Evolutionary conservation across 345 rosid species (phyloP), one percentile per base, ranked within the genome.

Genomic region (Noccaea bulbosa): DNA sequence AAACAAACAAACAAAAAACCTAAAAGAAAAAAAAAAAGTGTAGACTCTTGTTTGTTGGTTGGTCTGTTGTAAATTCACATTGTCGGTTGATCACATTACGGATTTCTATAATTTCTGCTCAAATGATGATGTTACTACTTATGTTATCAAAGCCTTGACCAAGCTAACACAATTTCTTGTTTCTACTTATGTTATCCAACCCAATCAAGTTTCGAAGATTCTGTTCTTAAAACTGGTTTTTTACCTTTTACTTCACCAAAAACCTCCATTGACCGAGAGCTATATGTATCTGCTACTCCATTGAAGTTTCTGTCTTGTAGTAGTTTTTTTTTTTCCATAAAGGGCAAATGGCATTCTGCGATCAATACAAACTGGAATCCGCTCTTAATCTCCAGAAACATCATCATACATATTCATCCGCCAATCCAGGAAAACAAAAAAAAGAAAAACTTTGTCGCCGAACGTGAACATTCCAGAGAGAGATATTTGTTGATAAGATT

Each of bases 61-160:
- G 7, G 67, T 66, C 41, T 74, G 56, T 74, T 73, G 72, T 73
- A 73, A 59, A 67, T 66, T 65, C n/a, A 57, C 51, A 15, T 20
- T 56, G 58, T 64, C 15, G 43, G 50, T 64, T 11, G 43, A 55
- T 45, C 50, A 47, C 46, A 17, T 32, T 66, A 50, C 22, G 22
- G 22, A 14, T 40, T 34, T 66, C 39, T 12, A 33, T 14, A 34
- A 0, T 12, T 4, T 59, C 50, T 27, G 43, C 34, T 45, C 5
- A 68, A 12, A 8, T 44, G 43, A 38, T 57, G 8, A n/a, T 39
- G 49, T 37, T 51, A 11, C 34, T 62, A 62, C 53, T 58, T 37
- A 5, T 50, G 52, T 50, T 51, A 15, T 44, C 7, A 44, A 14
- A 9, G 20, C 1, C 9, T 51, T 71, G 15, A 38, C 39, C 62